phyloP scores from a whole-genome alignment of 1,284 basidiomycete species.

The Vanrija sp. region DNA sequence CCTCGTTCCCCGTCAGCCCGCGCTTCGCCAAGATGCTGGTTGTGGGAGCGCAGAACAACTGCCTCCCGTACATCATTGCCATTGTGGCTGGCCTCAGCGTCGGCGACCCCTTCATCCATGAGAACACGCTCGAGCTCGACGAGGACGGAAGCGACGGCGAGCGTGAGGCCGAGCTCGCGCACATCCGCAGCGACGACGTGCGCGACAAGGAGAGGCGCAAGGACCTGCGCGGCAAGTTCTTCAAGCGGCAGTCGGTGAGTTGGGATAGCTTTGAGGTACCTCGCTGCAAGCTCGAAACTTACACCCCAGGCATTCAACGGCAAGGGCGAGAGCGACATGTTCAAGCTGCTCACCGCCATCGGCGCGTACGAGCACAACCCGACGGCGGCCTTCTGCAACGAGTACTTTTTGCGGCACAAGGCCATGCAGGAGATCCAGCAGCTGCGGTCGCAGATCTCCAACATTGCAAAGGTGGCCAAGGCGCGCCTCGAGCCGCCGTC shows the following conservation, averaged over 20 bases:
- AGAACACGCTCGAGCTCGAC: conserved; percentile 59
- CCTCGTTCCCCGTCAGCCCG: conserved; percentile 87
- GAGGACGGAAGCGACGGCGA: conserved; percentile 45
- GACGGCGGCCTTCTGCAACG: conserved; percentile 71
- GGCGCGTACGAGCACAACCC: conserved; percentile 94
- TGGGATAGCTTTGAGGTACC: too few relatives aligned
- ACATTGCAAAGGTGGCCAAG: conserved; percentile 67
- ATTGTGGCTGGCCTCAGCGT: conserved; percentile 90
- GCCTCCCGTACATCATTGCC: conserved; percentile 84
- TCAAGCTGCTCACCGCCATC: conserved; percentile 82
- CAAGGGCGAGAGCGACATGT: conserved; percentile 78
- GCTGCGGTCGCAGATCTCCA: conserved; percentile 82
- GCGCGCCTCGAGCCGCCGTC: conserved; percentile 51
- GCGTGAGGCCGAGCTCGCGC: conserved; percentile 52
- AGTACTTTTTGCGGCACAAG: conserved; percentile 90
- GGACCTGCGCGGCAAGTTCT: conserved; percentile 67
- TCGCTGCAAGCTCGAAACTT: not conserved
- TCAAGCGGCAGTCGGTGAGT: conserved; percentile 69
- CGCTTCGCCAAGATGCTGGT: conserved; percentile 93
- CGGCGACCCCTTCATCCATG: conserved; percentile 91
- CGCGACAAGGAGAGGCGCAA: conserved; percentile 66
- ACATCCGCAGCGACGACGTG: conserved; percentile 60
- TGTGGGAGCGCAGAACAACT: conserved; percentile 84
- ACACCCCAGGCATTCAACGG: conserved; percentile 51
- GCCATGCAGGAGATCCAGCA: conserved; percentile 99